These are phyloP conservation scores for Yarrowia phangngaensis DNA, from an alignment of 805 yeast genomes.

Conservation along the genomic window DNA sequence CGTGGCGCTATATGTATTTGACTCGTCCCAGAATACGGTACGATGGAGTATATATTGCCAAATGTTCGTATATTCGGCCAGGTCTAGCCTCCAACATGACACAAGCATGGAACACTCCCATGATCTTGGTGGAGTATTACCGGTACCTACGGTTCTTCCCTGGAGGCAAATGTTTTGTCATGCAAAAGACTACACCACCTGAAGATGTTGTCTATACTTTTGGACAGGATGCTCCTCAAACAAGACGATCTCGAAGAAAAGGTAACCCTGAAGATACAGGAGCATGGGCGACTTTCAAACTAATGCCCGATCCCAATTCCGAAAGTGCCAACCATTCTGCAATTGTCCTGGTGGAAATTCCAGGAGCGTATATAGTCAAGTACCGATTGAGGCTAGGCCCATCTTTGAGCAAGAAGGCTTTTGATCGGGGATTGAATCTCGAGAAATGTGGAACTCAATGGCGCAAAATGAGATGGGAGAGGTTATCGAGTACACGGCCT, in stretches of 20 bases:
- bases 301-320: background rate
- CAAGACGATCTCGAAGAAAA: background rate
- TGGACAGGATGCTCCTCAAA: conserved; percentile 16
- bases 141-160: conserved; percentile 77
- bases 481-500: background rate
- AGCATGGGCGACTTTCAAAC: conserved; percentile 10
- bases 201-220: conserved; percentile 15
- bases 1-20: conserved; percentile 51
- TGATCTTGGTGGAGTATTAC: conserved; percentile 81
- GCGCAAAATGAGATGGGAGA: conserved; percentile 21
- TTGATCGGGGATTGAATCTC: background rate
- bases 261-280: conserved; percentile 20
- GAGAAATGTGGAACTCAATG: conserved; percentile 17
- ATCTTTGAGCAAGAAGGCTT: conserved; percentile 3
- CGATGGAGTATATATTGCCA: conserved; percentile 80
- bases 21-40: conserved; percentile 75
- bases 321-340: conserved; percentile 1
- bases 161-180: conserved; percentile 58
- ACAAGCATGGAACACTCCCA: conserved; percentile 68
- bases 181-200: conserved; percentile 14
- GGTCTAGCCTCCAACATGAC: conserved; percentile 52
- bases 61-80: conserved; percentile 76
- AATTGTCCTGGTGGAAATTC: background rate
- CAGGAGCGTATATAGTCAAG: conserved; percentile 1
- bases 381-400: conserved; percentile 8